These are phyloP conservation scores for Pestalotiopsis sp. DNA, from an alignment of 2,329 filamentous ascomycete genomes.

Conservation along the genomic window DNA sequence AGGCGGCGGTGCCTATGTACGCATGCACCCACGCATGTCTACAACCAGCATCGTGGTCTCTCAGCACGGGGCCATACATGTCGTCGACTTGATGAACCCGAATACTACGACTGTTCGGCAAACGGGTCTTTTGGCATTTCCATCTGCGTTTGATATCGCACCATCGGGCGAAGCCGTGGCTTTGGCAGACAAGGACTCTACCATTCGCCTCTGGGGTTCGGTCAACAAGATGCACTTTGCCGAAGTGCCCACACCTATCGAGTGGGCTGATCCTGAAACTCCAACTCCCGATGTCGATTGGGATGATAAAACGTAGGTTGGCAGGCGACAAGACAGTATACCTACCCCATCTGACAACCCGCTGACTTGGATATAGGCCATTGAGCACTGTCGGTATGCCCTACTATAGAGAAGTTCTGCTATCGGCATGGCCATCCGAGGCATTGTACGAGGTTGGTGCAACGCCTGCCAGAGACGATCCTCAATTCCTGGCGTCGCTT, in stretches of 20 bases:
- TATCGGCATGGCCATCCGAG: constrained; percentile 89
- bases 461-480: constrained; percentile 76
- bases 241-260: constrained; percentile 76
- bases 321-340: no score
- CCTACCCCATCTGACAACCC: not conserved
- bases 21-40: constrained; percentile 94
- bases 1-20: constrained; percentile 88
- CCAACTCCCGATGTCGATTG: constrained; percentile 66
- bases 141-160: constrained; percentile 79
- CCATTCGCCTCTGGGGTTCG: constrained; percentile 87
- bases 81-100: constrained; percentile 93
- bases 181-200: constrained; percentile 76
- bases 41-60: constrained; percentile 95
- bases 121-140: constrained; percentile 75
- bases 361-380: constrained; percentile 54
- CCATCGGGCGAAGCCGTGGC: constrained; percentile 86
- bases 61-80: constrained; percentile 89
- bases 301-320: constrained; percentile 69
- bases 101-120: constrained; percentile 86
- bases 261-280: constrained; percentile 72
- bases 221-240: constrained; percentile 85
- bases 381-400: constrained; percentile 88
- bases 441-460: constrained; percentile 84
- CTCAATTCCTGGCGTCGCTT: constrained; percentile 68
- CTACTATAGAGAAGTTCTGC: constrained; percentile 84